Base-by-base conservation (phyloP, 2,329 filamentous ascomycete species). In the Chaetomiaceae sp. region DNA sequence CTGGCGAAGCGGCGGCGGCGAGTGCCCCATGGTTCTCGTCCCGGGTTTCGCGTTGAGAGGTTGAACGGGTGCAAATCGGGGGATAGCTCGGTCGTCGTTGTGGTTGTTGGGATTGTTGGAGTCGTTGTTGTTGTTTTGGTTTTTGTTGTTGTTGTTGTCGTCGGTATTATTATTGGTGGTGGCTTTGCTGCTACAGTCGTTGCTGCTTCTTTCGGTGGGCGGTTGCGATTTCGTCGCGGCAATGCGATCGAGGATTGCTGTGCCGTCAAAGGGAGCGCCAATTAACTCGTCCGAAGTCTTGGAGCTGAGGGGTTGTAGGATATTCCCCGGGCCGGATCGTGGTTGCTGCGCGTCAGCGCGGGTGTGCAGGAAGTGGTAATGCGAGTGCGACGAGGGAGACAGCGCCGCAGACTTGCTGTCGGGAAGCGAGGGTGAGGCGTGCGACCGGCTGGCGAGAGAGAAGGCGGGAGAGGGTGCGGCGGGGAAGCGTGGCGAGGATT, bases 241-340 rank as follows among this genome's bases (percentile, higher is more conserved):
- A 64, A 85, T 74, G 61, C 80, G 80, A 66, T 75, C 78, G 63
- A 85, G 72, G 61, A 85, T 83, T 59, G 77, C 77, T 52, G 75
- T 77, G 62, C 80, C 77, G 79, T 85, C 82, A 68, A 85, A 85
- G 38, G 82, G 82, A 58, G 81, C 80, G 62, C 82, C 82, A 69
- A 85, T 75, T 54, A 85, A 72, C 60, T 85, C 82, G 67, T 83
- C 80, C 51, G 79, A 75, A 9, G 73, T 66, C 61, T 73, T 72
- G 57, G 71, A 69, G 56, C 67, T 72, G 64, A 78, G 69, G 43
- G 69, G 65, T 48, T 55, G 58, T 48, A 53, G 57, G 54, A 58
- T 38, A 55, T 43, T 41, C 45, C 53, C 42, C 52, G 58, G 51
- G 54, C 32, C 56, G 53, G 34, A 25, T 48, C 46, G 47, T 38